Evolutionary conservation across 2,329 filamentous ascomycete genomes (phyloP).

Genomic region (Emmonsia crescens): DNA sequence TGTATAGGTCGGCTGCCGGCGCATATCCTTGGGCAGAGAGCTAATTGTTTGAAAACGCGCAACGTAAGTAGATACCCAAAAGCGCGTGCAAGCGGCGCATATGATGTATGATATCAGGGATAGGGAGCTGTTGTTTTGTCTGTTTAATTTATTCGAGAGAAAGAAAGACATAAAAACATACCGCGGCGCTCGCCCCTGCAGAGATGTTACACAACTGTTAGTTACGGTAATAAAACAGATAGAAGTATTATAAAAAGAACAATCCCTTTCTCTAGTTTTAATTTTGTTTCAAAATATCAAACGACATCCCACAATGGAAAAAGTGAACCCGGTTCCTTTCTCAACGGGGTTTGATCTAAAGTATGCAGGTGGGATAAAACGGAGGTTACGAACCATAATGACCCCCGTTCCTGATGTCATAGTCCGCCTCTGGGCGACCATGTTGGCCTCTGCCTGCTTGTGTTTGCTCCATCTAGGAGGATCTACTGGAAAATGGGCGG

Average conservation of each 20-base stretch:
- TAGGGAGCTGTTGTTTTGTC: background rate
- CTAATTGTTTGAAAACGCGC: slow-evolving; percentile 37
- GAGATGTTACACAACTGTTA: slow-evolving; percentile 4
- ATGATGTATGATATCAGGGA: background rate
- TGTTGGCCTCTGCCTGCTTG: slow-evolving; percentile 8
- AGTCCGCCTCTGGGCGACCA: slow-evolving; percentile 45
- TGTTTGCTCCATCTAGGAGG: slow-evolving; percentile 7
- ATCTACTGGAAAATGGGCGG: background rate
- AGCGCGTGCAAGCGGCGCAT: background rate
- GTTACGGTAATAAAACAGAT: background rate
- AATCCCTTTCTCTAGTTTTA: background rate
- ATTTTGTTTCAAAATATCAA: background rate
- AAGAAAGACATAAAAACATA: slow-evolving; percentile 34
- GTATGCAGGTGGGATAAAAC: background rate
- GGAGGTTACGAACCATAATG: slow-evolving; percentile 56
- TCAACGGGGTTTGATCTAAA: background rate
- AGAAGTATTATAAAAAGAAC: background rate
- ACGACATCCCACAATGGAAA: background rate
- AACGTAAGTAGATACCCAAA: background rate
- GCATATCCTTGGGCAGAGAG: slow-evolving; percentile 79
- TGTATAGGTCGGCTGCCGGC: slow-evolving; percentile 82
- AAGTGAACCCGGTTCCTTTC: background rate
- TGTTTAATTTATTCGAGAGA: background rate
- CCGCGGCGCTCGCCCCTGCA: slow-evolving; percentile 56
- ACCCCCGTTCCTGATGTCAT: slow-evolving; percentile 62